phyloP scores from a whole-genome alignment of 23 red algal genomes.

The Cyanidiococcus yangmingshanensis region DNA sequence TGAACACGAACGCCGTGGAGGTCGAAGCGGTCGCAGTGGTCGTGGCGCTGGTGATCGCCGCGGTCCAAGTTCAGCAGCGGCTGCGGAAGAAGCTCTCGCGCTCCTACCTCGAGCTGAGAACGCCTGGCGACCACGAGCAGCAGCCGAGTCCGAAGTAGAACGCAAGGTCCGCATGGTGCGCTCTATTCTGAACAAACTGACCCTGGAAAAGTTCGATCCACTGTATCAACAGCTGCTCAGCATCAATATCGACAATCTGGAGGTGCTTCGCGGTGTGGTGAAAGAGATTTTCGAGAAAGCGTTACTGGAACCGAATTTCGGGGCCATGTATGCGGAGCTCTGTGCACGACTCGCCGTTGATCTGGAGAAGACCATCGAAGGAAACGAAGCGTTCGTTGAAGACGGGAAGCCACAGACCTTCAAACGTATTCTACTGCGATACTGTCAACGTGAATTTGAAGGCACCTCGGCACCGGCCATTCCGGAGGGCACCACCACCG shows the following conservation, averaged over 20 bases:
- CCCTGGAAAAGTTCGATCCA: constrained; percentile 93
- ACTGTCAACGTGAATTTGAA: constrained; percentile 84
- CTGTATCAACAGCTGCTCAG: constrained; percentile 76
- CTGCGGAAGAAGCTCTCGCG: background rate
- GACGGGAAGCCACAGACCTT: constrained; percentile 46
- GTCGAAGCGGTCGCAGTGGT: background rate
- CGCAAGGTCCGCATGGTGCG: constrained; percentile 60
- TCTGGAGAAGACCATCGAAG: constrained; percentile 29
- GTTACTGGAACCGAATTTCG: constrained; percentile 75
- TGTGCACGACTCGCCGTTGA: constrained; percentile 51
- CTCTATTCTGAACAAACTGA: constrained; percentile 93
- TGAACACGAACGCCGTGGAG: background rate
- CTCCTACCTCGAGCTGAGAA: constrained; percentile 60
- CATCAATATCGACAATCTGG: constrained; percentile 51
- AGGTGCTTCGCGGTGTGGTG: constrained; percentile 58
- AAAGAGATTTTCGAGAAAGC: constrained; percentile 92
- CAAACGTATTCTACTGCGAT: constrained; percentile 58
- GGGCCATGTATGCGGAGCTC: constrained; percentile 93
- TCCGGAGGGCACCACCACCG: background rate
- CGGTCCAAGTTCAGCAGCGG: background rate
- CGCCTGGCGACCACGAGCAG: constrained; percentile 66
- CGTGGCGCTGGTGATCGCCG: background rate
- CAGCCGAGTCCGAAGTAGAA: constrained; percentile 53
- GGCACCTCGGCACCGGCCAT: constrained; percentile 10
- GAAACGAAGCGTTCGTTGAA: constrained; percentile 31